A percentile compares a stretch with the other conserved stretches of the same genome.
Evolutionary conservation across 2,329 filamentous ascomycete species (phyloP).

Genomic region (Dryadomyces sulphureus): DNA sequence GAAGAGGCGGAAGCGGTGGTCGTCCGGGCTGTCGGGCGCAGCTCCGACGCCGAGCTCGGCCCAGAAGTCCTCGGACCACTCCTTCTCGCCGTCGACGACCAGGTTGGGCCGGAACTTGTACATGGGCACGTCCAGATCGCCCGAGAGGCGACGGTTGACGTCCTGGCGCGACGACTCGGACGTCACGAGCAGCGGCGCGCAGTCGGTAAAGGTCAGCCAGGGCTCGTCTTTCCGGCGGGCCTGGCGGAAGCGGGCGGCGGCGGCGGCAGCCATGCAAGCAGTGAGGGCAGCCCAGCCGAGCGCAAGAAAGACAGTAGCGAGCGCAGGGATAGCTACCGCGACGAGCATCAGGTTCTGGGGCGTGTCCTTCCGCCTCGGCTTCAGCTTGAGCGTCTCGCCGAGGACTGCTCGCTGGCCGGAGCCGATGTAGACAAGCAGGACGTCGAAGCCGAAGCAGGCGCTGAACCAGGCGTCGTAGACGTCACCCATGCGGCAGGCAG

Average conservation of each 20-base stretch:
- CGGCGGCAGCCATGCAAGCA: neutral
- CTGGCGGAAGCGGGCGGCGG: neutral
- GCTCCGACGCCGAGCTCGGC: conserved; percentile 37
- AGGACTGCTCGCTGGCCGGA: conserved; percentile 43
- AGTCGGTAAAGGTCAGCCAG: conserved; percentile 29
- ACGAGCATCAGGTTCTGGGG: neutral
- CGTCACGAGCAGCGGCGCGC: conserved; percentile 59
- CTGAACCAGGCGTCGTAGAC: conserved; percentile 53
- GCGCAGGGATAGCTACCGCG: neutral
- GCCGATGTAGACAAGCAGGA: conserved; percentile 51
- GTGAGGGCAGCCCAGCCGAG: conserved; percentile 19
- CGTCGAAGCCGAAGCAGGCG: conserved; percentile 45
- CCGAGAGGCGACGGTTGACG: conserved; percentile 41
- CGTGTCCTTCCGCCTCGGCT: conserved; percentile 10
- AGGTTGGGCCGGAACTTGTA: conserved; percentile 62
- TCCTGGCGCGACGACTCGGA: conserved; percentile 55
- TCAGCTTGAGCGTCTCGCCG: conserved; percentile 35
- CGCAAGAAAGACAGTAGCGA: conserved; percentile 13
- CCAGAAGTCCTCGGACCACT: conserved; percentile 64
- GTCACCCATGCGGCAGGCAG: conserved; percentile 48
- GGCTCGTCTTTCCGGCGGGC: neutral
- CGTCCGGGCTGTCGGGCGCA: conserved; percentile 18
- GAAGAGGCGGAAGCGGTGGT: conserved; percentile 22
- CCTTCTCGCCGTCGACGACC: conserved; percentile 43
- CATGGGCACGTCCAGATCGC: conserved; percentile 39